Base-by-base conservation (phyloP, 2,329 filamentous ascomycete species). In the Calycina marina region DNA sequence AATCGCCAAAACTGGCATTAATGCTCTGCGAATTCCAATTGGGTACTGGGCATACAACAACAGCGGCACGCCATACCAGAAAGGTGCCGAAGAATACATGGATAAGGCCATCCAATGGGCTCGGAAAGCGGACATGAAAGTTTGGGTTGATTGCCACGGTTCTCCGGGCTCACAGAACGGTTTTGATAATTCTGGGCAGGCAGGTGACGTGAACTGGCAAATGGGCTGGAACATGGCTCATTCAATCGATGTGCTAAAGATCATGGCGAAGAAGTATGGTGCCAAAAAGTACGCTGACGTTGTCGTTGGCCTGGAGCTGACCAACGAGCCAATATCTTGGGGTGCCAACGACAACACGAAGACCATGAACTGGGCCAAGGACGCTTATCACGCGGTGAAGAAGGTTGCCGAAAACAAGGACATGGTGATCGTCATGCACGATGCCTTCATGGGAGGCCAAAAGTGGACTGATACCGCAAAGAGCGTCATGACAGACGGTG, bases 41-140 rank as follows among this genome's bases (percentile, higher is more conserved):
- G 67, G 67, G 2, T 72, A 58, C 47, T 73, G 68, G 69, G 67
- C 68, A 9, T 69, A 65, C 40, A 58, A 66, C 33, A 66, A 65
- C 14, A 46, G 55, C 18, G 50, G 60, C 20, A 56, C 57, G 11
- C 63, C 65, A 1, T 73, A 69, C 39, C 55, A 61, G 5, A 43
- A 54, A 32, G 65, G 65, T 4, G 62, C 64, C 6, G 60, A 60
- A 8, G 48, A 32, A 5, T 72, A 69, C 44, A 51, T 72, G 8
- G 64, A 70, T 28, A 55, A 58, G 24, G 67, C 66, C 15, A 62
- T 72, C 29, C 61, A 61, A 14, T 73, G 68, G 67, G 62, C 67
- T 4, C 47, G 63, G 26, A 55, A 56, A 14, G 48, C 60, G 1
- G 60, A 60, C 2, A 46, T 70, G 33, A 65, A 68, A 45, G 59